These are phyloP conservation scores for Hypoxylon sp. DNA, from an alignment of 2,329 filamentous ascomycete species.

Conservation along the genomic window DNA sequence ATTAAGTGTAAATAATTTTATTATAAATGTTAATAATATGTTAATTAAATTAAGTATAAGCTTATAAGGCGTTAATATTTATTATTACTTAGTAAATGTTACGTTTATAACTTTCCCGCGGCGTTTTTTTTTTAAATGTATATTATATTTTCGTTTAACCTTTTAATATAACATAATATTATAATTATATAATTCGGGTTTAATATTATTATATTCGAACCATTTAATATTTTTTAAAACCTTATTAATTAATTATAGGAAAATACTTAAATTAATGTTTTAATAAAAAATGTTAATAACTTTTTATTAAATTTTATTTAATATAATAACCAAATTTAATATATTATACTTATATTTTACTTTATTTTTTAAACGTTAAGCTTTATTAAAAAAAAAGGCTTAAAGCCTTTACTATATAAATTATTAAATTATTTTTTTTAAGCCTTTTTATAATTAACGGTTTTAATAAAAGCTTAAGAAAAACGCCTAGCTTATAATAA, in stretches of 20 bases:
- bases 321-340: constrained; percentile 8
- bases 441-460: too few species aligned
- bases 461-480: too few species aligned
- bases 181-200: background rate
- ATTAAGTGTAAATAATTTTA: too few species aligned
- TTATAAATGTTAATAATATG: background rate
- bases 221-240: background rate
- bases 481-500: background rate
- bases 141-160: background rate
- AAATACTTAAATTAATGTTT: background rate
- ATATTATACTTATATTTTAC: background rate
- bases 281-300: background rate
- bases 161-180: background rate
- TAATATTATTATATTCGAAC: constrained; percentile 8
- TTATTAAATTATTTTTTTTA: too few species aligned
- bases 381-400: constrained; percentile 1
- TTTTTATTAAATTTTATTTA: constrained; percentile 8
- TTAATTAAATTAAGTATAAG: background rate
- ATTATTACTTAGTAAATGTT: background rate
- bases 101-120: background rate
- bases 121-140: constrained; percentile 1
- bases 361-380: constrained; percentile 3
- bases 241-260: constrained; percentile 1
- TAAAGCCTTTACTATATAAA: too few species aligned
- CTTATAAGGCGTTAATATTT: background rate